Evolutionary conservation across 371 early-diverging fungal genomes (phyloP).

Genomic region (Polyrhizophydium stewartii): DNA sequence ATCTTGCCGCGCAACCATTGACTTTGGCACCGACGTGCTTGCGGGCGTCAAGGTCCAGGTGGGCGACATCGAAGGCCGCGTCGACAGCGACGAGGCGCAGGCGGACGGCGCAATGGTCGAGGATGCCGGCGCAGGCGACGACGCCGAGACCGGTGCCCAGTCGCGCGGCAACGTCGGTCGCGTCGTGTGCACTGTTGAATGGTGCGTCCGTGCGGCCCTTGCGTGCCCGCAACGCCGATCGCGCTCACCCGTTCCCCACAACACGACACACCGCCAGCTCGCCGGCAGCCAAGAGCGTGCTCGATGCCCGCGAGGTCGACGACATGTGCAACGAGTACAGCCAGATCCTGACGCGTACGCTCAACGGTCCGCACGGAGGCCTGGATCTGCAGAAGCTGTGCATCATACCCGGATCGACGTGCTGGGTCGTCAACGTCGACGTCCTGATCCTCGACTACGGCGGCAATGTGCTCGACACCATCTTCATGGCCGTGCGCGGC

Average conservation of each 20-base stretch:
- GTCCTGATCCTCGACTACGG: constrained; percentile 85
- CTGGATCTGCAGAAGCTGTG: constrained; percentile 78
- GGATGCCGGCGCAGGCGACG: constrained; percentile 23
- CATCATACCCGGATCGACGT: constrained; percentile 83
- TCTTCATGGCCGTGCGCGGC: constrained; percentile 78
- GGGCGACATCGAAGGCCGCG: constrained; percentile 53
- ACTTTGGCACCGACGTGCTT: constrained; percentile 80
- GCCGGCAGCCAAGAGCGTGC: constrained; percentile 22
- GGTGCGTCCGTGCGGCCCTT: constrained; percentile 42
- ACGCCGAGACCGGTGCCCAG: not conserved
- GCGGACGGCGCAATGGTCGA: constrained; percentile 47
- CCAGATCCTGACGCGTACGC: constrained; percentile 70
- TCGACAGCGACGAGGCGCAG: constrained; percentile 13
- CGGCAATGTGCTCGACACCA: constrained; percentile 81
- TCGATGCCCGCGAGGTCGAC: constrained; percentile 44
- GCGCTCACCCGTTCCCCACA: no score
- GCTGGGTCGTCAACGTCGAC: constrained; percentile 90
- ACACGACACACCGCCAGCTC: no score
- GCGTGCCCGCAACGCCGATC: no score
- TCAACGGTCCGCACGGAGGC: constrained; percentile 77
- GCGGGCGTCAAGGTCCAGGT: constrained; percentile 93
- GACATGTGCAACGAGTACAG: constrained; percentile 78
- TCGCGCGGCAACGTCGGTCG: constrained; percentile 51
- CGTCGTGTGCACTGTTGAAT: constrained; percentile 81
- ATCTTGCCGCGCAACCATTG: constrained; percentile 54